Evolutionary conservation across 495 filamentous ascomycete genomes (phyloP).

Genomic region (Aspergillus wentii): DNA sequence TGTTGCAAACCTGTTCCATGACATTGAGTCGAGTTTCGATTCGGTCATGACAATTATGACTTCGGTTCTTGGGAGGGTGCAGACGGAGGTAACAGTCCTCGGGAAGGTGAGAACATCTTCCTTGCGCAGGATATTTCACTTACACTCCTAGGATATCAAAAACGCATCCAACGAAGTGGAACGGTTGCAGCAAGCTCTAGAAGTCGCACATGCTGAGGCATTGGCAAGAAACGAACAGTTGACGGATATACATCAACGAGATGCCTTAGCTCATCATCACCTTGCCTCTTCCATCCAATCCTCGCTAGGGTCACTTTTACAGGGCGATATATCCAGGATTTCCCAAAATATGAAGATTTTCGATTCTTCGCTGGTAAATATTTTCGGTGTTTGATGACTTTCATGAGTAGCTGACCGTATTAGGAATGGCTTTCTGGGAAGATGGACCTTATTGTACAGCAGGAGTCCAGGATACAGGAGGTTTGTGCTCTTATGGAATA

Average conservation of each 20-base stretch:
- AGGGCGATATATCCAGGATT: slow-evolving; percentile 21
- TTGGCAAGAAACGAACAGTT: slow-evolving; percentile 20
- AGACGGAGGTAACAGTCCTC: slow-evolving; percentile 19
- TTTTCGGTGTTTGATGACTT: not conserved
- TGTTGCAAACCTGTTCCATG: slow-evolving; percentile 21
- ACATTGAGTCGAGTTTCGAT: slow-evolving; percentile 24
- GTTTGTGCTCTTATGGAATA: slow-evolving; percentile 12
- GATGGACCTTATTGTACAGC: slow-evolving; percentile 24
- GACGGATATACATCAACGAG: slow-evolving; percentile 16
- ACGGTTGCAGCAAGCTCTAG: slow-evolving; percentile 25
- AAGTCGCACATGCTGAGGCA: slow-evolving; percentile 28
- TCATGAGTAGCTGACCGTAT: slow-evolving; percentile 9
- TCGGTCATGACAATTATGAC: slow-evolving; percentile 14
- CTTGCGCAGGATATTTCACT: slow-evolving; percentile 2
- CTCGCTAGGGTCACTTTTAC: slow-evolving; percentile 21
- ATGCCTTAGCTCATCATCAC: slow-evolving; percentile 20
- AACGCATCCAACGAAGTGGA: slow-evolving; percentile 24
- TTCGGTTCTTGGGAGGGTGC: slow-evolving; percentile 17
- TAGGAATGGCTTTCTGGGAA: slow-evolving; percentile 30
- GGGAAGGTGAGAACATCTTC: slow-evolving; percentile 22
- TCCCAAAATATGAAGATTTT: slow-evolving; percentile 25
- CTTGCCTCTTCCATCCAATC: slow-evolving; percentile 23
- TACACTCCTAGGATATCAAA: slow-evolving; percentile 25
- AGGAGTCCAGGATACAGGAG: slow-evolving; percentile 27
- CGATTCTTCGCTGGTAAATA: slow-evolving; percentile 26